Base-by-base conservation (phyloP, 2,329 filamentous ascomycete species). In the Xylariaceae sp. region DNA sequence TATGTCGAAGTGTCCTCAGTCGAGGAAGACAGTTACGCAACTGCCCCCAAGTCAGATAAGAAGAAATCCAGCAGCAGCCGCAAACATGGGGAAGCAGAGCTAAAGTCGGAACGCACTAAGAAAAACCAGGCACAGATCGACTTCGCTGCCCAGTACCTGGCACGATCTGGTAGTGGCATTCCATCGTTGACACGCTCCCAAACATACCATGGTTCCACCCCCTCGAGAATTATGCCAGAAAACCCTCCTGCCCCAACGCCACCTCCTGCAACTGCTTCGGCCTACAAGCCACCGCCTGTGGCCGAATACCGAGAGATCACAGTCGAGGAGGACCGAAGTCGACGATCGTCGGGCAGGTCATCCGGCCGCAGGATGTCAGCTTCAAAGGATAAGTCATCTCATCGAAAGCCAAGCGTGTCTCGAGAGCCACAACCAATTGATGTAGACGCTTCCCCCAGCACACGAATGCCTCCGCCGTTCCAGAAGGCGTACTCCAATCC, bases 201-300 rank as follows among this genome's bases (percentile, higher is more conserved):
- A 37, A 59, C 60, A 6, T 59, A 44, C 34, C 42, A 54, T 22
- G 48, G 52, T n/a, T n/a, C 30, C 8, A n/a, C 7, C 30, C 12
- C 30, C 8, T n/a, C 30, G 13, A 32, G 30, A 32, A n/a, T 17
- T n/a, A 17, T 32, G 6, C 30, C 30, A 7, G 30, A 34, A 28
- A 11, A 50, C 45, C 54, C 57, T n/a, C 47, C 54, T 13, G 57
- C 56, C 3, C 54, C 58, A n/a, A 61, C 57, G n/a, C 60, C 60
- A 2, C 60, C 60, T 13, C 59, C 60, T 3, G 55, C 57, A 8
- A 28, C 50, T 4, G 8, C 18, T 16, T 41, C 51, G 3, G 43
- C 45, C 16, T 57, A 57, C 22, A 39, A 53, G 15, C 56, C 57
- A 3, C 55, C 54, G 16, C 49, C 56, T 7, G n/a, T 13, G 18